Evolutionary conservation across 495 filamentous ascomycete genomes (phyloP), one percentile per base, ranked within the genome.

Genomic region (Talaromyces trachyspermus): DNA sequence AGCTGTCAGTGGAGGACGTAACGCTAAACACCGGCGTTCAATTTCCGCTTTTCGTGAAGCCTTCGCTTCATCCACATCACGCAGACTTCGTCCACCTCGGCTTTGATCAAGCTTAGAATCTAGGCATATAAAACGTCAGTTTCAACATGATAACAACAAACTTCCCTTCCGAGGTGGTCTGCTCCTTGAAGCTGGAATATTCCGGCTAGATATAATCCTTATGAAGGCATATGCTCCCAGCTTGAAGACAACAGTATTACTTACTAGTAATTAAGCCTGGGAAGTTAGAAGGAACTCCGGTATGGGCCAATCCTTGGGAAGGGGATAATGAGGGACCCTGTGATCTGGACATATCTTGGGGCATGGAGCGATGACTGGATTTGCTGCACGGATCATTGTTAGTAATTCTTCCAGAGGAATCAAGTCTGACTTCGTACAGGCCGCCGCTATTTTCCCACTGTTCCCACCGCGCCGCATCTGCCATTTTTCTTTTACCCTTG

Each of bases 401-500:
- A 24, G 30, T 25, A 15, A 30, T 6, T 4, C n/a, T 46, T 8
- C 19, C 19, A 20, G 17, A 14, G 14, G n/a, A 12, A 9, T 19
- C 10, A 33, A 17, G 24, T 5, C 15, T 19, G 25, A 33, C 18
- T 17, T 32, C 26, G 12, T 39, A 30, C 20, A 63, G 33, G 15
- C 73, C 72, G n/a, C 74, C 70, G 41, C 62, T 60, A 12, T 61
- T 62, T 45, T 83, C 80, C 75, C 80, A 89, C 43, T 75, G 78
- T 56, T 89, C 86, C 79, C 85, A 88, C 22, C 80, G 77, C 17
- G 71, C 64, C 15, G 77, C 67, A 52, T 86, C 79, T 19, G 68
- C 63, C 29, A 74, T 29, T 14, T 66, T 46, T 24, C 77, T 68
- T 48, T 74, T 76, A n/a, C 84, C 80, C 47, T 75, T 72, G 9